These are phyloP conservation scores for Graphiopsis chlorocephala DNA, from an alignment of 2,329 filamentous ascomycete species.

Conservation along the genomic window DNA sequence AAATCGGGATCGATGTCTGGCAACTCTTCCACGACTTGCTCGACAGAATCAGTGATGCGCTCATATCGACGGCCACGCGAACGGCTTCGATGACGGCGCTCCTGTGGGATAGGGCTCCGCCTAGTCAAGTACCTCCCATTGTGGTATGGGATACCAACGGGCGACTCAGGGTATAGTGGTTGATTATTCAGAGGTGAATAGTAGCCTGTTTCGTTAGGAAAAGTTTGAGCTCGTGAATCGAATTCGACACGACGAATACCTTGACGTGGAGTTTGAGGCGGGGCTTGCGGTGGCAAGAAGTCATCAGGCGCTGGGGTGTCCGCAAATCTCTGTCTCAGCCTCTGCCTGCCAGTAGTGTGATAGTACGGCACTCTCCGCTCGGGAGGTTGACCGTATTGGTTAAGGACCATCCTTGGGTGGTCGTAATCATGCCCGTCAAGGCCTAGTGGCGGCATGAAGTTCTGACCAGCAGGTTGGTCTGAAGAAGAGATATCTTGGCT, in stretches of 20 bases:
- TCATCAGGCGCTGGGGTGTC: not conserved
- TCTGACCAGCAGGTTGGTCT: not conserved
- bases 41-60: not conserved
- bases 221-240: not conserved
- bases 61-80: not conserved
- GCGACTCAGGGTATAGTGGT: not conserved
- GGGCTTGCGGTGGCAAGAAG: not conserved
- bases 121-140: not conserved
- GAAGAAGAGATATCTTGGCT: not conserved
- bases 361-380: not conserved
- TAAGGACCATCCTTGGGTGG: not conserved
- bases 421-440: slow-evolving; percentile 1
- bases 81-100: not conserved
- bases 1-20: not conserved
- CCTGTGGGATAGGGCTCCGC: not conserved
- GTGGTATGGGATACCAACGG: not conserved
- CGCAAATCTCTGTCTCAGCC: not conserved
- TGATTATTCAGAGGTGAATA: not conserved
- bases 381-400: not conserved
- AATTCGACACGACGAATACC: not conserved
- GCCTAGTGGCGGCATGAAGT: not conserved
- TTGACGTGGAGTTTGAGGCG: not conserved
- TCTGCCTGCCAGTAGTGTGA: not conserved
- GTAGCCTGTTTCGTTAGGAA: not conserved
- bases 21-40: not conserved